Evolutionary conservation across 352 stramenopile species (phyloP), one percentile per base, ranked within the genome.

Genomic region (Pythium aphanidermatum): DNA sequence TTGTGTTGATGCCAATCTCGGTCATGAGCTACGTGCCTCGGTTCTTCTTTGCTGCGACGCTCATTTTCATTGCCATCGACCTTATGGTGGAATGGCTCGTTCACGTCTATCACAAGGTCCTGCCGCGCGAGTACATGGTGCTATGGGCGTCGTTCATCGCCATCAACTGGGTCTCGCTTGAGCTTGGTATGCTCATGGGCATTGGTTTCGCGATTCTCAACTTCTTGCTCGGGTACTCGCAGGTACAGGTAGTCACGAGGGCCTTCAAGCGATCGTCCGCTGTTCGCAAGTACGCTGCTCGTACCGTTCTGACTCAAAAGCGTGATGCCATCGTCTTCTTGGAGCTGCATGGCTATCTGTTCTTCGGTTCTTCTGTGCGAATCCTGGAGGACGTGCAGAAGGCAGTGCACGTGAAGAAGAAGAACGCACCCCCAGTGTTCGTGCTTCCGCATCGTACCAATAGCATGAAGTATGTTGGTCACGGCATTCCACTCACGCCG

Each of bases 51-150:
- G 96, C 93, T 5, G 92, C 90, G 11, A 85, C 98, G 26, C 67
- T 99, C 14, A 90, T 98, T 14, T 97, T 99, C 62, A 98, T 99
- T 51, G 95, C 91, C 24, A 80, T 98, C 11, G 95, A 99, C 66
- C 65, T 99, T 0, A 91, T 99, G 83, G 63, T 92, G 48, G 96
- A 99, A 65, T 99, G 96, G 96, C 81, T 99, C 43, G 64, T 91
- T 30, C 70, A 86, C 40, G 74, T 90, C 32, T 87, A 84, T 54
- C 73, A 85, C 68, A 91, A 91, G 46, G 60, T 93, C 28, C 60
- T 91, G 8, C 60, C 68, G 25, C 73, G 82, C 12, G 95, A 99
- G 65, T 98, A 98, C 63, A 50, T 88, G 6, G 81, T 98, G 54
- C 72, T 95, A 14, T 73, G 97, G 54, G 44, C 78, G 5, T 98